Evolutionary conservation across 2,329 filamentous ascomycete genomes (phyloP).

Genomic region (Beauveria asiatica): DNA sequence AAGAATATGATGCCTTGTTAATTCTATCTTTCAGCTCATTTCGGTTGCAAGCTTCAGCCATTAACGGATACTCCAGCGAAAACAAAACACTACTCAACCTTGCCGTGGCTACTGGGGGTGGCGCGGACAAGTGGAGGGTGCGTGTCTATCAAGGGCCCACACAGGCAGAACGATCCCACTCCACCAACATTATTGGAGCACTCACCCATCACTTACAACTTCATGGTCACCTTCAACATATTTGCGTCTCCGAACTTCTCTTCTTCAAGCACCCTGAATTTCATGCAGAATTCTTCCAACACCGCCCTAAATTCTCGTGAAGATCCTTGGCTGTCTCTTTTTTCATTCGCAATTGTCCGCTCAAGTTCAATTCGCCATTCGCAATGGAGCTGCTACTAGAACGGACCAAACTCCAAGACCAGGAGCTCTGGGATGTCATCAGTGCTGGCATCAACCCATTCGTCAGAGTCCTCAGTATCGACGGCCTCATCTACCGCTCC

Average conservation of each 20-base stretch:
- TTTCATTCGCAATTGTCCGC: not conserved
- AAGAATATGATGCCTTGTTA: not conserved
- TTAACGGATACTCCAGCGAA: not conserved
- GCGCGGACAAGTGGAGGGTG: not conserved
- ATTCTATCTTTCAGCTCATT: not conserved
- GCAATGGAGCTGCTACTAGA: not conserved
- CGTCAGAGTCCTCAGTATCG: slow-evolving; percentile 14
- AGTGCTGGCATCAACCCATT: slow-evolving; percentile 13
- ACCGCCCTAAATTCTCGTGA: not conserved
- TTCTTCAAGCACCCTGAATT: not conserved
- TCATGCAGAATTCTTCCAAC: not conserved
- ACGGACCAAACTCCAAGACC: not conserved
- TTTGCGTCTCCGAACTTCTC: not conserved
- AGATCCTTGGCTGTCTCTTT: not conserved
- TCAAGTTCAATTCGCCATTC: not conserved
- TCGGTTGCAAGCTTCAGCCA: not conserved
- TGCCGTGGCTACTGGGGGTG: not conserved
- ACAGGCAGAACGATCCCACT: not conserved
- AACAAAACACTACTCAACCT: not conserved
- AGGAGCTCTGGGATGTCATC: slow-evolving; percentile 14
- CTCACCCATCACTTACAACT: slow-evolving; percentile 3
- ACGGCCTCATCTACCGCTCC: slow-evolving; percentile 14
- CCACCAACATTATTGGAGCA: not conserved
- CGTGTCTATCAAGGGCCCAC: not conserved
- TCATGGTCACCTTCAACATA: not conserved